Evolutionary conservation across 768 basidiomycete species (phyloP).

Genomic region (Serendipita sp.): DNA sequence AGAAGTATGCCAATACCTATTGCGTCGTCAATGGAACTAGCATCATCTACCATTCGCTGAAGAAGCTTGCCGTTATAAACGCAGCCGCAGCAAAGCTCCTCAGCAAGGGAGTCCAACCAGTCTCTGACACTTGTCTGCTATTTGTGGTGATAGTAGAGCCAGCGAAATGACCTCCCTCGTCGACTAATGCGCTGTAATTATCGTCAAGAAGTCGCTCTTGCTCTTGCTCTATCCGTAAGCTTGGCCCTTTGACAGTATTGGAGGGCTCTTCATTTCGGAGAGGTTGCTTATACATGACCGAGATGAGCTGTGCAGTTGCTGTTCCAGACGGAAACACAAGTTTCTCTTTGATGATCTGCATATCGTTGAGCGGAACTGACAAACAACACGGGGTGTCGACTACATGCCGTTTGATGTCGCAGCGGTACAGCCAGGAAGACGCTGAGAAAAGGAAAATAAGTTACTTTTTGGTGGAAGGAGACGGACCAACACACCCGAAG

Average conservation of each 20-base stretch:
- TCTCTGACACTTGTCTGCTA: slow-evolving; percentile 23
- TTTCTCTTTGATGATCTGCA: slow-evolving; percentile 82
- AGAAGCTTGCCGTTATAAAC: slow-evolving; percentile 47
- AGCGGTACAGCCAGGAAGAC: slow-evolving; percentile 95
- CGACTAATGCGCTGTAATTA: slow-evolving; percentile 2
- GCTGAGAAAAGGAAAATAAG: slow-evolving; percentile 22
- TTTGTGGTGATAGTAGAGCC: slow-evolving; percentile 4
- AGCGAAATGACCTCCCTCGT: slow-evolving; percentile 23
- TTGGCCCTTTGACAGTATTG: background rate
- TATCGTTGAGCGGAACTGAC: background rate
- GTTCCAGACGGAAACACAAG: slow-evolving; percentile 91
- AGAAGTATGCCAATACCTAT: slow-evolving; percentile 75
- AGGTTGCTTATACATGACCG: slow-evolving; percentile 68
- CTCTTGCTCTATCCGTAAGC: background rate
- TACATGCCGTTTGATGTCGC: slow-evolving; percentile 77
- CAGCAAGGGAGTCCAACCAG: slow-evolving; percentile 59
- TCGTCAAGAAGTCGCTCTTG: slow-evolving; percentile 7
- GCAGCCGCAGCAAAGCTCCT: slow-evolving; percentile 71
- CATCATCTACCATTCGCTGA: background rate
- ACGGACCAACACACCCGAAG: slow-evolving; percentile 46
- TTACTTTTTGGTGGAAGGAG: no score
- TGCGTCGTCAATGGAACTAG: background rate
- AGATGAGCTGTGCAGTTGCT: slow-evolving; percentile 88
- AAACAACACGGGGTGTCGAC: background rate
- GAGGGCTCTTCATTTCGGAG: slow-evolving; percentile 36